A percentile compares a stretch with the other conserved stretches of the same genome.
Evolutionary conservation across 495 filamentous ascomycete genomes (phyloP).

Genomic region (Podospora conica): DNA sequence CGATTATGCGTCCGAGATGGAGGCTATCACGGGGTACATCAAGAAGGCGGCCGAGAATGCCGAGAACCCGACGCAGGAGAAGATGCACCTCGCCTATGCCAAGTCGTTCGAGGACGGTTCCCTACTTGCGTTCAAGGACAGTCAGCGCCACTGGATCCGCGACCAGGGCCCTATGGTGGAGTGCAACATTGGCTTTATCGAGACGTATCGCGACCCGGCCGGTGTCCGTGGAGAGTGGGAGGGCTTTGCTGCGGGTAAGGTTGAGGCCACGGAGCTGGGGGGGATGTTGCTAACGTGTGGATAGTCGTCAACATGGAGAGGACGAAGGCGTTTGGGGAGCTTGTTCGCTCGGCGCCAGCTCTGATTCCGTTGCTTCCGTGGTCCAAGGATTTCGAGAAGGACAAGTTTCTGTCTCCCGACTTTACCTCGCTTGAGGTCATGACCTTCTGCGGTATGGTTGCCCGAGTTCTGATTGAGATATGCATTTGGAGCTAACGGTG

Average conservation of each 20-base stretch:
- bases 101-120: constrained; percentile 82
- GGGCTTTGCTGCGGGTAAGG: constrained; percentile 63
- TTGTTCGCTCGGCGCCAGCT: constrained; percentile 71
- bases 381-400: constrained; percentile 85
- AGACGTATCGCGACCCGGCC: constrained; percentile 92
- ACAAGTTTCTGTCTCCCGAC: constrained; percentile 87
- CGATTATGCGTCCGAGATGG: constrained; percentile 76
- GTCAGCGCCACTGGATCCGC: constrained; percentile 85
- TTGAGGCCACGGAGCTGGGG: neutral
- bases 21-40: constrained; percentile 62
- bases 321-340: constrained; percentile 78
- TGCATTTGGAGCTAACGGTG: neutral
- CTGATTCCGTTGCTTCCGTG: constrained; percentile 89
- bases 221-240: constrained; percentile 97
- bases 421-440: constrained; percentile 82
- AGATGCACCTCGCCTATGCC: constrained; percentile 78
- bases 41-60: constrained; percentile 69
- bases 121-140: constrained; percentile 81
- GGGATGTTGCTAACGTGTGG: neutral
- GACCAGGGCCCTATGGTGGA: constrained; percentile 88
- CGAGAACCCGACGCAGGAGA: constrained; percentile 76
- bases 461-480: neutral
- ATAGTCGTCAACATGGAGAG: constrained; percentile 69
- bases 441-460: constrained; percentile 35
- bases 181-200: constrained; percentile 89